Conservation (phyloP, 441 rosid genomes). For the Croton laevigatus region DNA sequence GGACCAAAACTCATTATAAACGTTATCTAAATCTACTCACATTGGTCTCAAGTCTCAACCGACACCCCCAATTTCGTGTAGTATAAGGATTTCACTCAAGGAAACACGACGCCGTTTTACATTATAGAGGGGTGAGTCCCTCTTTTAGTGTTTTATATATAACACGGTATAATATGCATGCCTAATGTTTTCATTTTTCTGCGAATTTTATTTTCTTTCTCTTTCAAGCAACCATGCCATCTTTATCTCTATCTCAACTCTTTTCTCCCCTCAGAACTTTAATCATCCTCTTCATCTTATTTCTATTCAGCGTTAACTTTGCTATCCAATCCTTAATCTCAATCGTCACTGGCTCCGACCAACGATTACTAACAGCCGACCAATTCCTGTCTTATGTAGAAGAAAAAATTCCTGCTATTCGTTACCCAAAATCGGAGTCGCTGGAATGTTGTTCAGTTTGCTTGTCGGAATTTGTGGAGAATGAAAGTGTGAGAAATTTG, state of each 20-base stretch:
- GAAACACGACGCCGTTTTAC: too few relatives aligned
- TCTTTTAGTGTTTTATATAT: too few relatives aligned
- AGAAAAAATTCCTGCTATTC: conserved; percentile 31
- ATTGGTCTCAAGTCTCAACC: too few relatives aligned
- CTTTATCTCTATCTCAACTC: conserved; percentile 28
- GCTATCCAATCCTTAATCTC: conserved; percentile 25
- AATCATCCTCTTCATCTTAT: conserved; percentile 35
- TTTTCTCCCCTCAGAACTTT: too few relatives aligned
- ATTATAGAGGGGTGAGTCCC: too few relatives aligned
- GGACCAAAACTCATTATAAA: too few relatives aligned
- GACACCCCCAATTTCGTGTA: too few relatives aligned
- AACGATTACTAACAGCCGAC: conserved; percentile 20
- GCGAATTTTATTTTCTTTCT: too few relatives aligned
- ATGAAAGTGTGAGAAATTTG: conserved; percentile 38
- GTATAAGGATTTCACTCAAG: too few relatives aligned
- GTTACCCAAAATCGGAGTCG: conserved; percentile 21
- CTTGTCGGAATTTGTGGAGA: conserved; percentile 37
- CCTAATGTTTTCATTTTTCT: too few relatives aligned
- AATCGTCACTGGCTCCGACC: conserved; percentile 2
- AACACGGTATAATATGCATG: too few relatives aligned
- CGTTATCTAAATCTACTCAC: too few relatives aligned
- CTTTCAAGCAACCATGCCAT: conserved; percentile 22
- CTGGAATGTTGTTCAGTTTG: conserved; percentile 46
- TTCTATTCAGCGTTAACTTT: conserved; percentile 19
- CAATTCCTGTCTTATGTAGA: conserved; percentile 39